A percentile compares a stretch with the other conserved stretches of the same genome.
Conservation (phyloP, 768 basidiomycete species). For the Paxillus rubicundulus region DNA sequence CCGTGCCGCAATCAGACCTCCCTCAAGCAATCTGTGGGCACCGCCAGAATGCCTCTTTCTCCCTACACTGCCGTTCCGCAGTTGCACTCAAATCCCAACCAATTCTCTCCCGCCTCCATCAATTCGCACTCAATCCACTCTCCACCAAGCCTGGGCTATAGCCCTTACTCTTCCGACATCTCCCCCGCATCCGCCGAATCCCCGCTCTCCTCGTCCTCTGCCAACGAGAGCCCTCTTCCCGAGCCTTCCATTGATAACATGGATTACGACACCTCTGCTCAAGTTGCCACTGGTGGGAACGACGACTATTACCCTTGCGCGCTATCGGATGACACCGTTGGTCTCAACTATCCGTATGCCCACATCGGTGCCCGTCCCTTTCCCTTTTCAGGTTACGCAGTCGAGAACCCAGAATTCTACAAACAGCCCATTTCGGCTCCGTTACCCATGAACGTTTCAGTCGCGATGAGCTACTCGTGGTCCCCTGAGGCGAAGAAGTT, state of each 20-base stretch:
- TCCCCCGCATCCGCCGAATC: conserved; percentile 37
- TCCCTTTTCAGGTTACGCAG: conserved; percentile 21
- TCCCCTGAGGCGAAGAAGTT: conserved; percentile 34
- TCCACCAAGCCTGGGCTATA: conserved; percentile 24
- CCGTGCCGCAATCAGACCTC: not conserved
- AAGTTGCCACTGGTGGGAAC: conserved; percentile 17
- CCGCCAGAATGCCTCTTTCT: conserved; percentile 23
- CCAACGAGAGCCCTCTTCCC: conserved; percentile 39
- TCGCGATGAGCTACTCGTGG: conserved; percentile 33
- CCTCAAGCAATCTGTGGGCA: conserved; percentile 8
- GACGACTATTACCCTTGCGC: conserved; percentile 32
- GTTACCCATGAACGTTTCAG: conserved; percentile 30
- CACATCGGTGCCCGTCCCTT: conserved; percentile 23
- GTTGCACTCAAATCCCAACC: conserved; percentile 19
- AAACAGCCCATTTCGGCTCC: conserved; percentile 35
- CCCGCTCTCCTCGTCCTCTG: conserved; percentile 40
- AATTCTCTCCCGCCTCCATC: conserved; percentile 17
- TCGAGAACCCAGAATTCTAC: conserved; percentile 26
- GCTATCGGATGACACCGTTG: conserved; percentile 24
- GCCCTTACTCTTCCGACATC: conserved; percentile 37
- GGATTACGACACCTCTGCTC: conserved; percentile 28
- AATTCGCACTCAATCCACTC: conserved; percentile 18
- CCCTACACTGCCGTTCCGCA: conserved; percentile 22
- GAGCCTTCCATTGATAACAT: conserved; percentile 36
- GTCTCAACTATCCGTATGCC: conserved; percentile 24